Evolutionary conservation across 1,284 basidiomycete species (phyloP), one percentile per base, ranked within the genome.

Genomic region (Grifola frondosa): DNA sequence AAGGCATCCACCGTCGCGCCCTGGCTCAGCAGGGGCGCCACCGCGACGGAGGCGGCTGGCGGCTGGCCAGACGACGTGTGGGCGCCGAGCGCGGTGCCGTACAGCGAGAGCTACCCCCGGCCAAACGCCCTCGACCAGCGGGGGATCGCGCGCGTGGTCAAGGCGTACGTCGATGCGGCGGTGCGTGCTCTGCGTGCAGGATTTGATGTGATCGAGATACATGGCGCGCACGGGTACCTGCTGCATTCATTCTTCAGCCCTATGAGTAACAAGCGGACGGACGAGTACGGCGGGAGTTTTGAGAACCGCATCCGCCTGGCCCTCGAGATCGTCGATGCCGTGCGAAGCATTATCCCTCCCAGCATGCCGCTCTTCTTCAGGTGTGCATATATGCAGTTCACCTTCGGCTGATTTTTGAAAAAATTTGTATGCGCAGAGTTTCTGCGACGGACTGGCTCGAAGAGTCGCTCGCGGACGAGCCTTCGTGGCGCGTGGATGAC

Each of bases 231-330:
- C 55, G 78, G 82, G 28, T 85, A 82, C 62, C 62, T 84, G 20
- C 49, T 83, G 19, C 68, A 72, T 53, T 61, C 60, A 34, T 72
- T 87, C 70, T 30, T 80, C 32, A 81, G 79, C 46, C 84, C 85
- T 0, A 58, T 76, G 15, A 75, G 74, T 44, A 91, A 91, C 70
- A 71, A 75, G 52, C 77, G 87, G 11, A 83, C 74, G 3, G 88
- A 90, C 59, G 63, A 78, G 52, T 91, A 89, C 57, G 86, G 87
- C 5, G 88, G 88, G 3, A 77, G 71, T 53, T 80, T 87, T 52
- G 83, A 87, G 59, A 88, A 88, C 61, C 75, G 85, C 30, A 72
- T 74, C 23, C 68, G 84, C 12, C 60, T 88, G 6, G 71, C 75
- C 3, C 62, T 89, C 12, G 56, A 60, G 32, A 28, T 57, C 20